Conservation (phyloP, 2,329 filamentous ascomycete species). For the Calonectria pseudoreteaudii region DNA sequence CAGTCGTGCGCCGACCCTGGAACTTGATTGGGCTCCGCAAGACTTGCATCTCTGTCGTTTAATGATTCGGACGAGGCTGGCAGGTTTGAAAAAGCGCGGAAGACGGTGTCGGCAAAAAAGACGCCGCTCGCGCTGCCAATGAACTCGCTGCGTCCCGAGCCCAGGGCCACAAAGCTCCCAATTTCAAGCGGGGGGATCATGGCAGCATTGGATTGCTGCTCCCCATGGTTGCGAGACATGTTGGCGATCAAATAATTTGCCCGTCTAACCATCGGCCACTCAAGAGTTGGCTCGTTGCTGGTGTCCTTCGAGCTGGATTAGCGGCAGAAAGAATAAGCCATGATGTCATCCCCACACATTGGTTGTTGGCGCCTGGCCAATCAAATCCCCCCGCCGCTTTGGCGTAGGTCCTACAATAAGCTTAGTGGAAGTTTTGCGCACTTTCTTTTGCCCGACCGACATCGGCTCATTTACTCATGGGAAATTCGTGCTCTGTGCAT, state of each 20-base stretch:
- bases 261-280: not conserved
- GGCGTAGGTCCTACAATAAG: not conserved
- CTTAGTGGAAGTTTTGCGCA: not conserved
- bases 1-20: slow-evolving; percentile 33
- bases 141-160: slow-evolving; percentile 53
- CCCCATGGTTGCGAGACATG: not conserved
- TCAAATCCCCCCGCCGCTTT: not conserved
- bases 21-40: not conserved
- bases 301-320: not conserved
- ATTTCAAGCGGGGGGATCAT: slow-evolving; percentile 1
- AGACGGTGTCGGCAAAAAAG: slow-evolving; percentile 66
- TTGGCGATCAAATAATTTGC: not conserved
- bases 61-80: not conserved
- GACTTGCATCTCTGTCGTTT: not conserved
- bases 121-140: slow-evolving; percentile 64
- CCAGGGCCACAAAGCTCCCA: not conserved
- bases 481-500: not conserved
- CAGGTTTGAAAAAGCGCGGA: slow-evolving; percentile 57
- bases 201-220: not conserved
- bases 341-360: not conserved
- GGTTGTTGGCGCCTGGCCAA: not conserved
- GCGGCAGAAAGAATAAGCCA: not conserved
- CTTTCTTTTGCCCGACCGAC: not conserved
- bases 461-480: not conserved
- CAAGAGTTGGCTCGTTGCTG: not conserved